Evolutionary conservation across 2,329 filamentous ascomycete species (phyloP).

Genomic region (Neophaeococcomyces mojaviensis): DNA sequence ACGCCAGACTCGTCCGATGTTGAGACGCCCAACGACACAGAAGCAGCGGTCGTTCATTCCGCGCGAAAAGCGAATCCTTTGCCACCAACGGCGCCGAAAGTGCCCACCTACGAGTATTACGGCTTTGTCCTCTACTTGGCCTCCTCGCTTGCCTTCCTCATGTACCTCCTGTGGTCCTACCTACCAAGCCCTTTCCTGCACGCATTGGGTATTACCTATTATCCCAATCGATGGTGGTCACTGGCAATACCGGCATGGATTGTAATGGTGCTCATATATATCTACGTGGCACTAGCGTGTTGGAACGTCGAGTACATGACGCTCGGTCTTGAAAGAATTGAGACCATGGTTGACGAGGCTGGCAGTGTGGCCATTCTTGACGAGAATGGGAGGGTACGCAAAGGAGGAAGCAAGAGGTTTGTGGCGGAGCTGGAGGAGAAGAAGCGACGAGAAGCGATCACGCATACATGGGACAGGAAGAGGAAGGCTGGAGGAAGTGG

Average conservation of each 20-base stretch:
- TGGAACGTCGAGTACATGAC: constrained; percentile 91
- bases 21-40: constrained; percentile 58
- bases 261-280: constrained; percentile 81
- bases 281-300: constrained; percentile 82
- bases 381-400: constrained; percentile 52
- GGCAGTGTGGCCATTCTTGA: constrained; percentile 80
- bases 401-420: constrained; percentile 33
- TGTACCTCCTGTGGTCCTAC: constrained; percentile 75
- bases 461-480: constrained; percentile 33
- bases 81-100: constrained; percentile 78
- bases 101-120: constrained; percentile 99
- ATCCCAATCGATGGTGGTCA: constrained; percentile 96
- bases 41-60: constrained; percentile 53
- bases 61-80: constrained; percentile 56
- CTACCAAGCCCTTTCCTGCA: constrained; percentile 87
- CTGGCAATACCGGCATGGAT: constrained; percentile 85
- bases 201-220: constrained; percentile 90
- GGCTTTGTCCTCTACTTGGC: constrained; percentile 95
- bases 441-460: constrained; percentile 34
- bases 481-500: constrained; percentile 28
- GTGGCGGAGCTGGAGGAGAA: constrained; percentile 26
- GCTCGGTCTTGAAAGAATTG: constrained; percentile 66
- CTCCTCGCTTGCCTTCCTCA: constrained; percentile 68
- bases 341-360: constrained; percentile 86
- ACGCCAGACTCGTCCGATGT: constrained; percentile 89